Evolutionary conservation across 345 rosid species (phyloP).

Genomic region (Arabidopsis suecica): DNA sequence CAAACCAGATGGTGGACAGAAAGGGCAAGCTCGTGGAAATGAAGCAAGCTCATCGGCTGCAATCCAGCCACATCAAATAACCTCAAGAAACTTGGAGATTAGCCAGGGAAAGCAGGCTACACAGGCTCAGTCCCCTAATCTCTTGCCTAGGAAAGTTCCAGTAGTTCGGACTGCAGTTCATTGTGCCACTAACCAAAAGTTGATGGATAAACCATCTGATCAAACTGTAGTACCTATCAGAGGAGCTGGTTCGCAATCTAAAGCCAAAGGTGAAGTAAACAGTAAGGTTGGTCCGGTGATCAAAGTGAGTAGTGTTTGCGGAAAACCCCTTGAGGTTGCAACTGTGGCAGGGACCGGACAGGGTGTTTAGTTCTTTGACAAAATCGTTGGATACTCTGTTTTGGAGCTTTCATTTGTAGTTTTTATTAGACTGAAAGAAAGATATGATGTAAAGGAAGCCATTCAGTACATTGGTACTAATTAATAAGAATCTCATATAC

Average conservation of each 20-base stretch:
- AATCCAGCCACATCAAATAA: slow-evolving; percentile 35
- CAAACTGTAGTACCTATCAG: slow-evolving; percentile 26
- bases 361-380: slow-evolving; percentile 42
- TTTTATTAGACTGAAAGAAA: slow-evolving; percentile 31
- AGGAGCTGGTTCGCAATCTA: slow-evolving; percentile 22
- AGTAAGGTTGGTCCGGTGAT: slow-evolving; percentile 21
- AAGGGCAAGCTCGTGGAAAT: slow-evolving; percentile 40
- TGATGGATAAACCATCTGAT: slow-evolving; percentile 40
- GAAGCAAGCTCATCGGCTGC: slow-evolving; percentile 30
- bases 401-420: slow-evolving; percentile 30
- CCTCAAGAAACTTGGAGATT: slow-evolving; percentile 36
- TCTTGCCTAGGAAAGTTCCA: slow-evolving; percentile 29
- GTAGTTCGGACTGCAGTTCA: slow-evolving; percentile 32
- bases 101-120: slow-evolving; percentile 38
- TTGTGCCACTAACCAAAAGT: slow-evolving; percentile 20
- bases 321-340: slow-evolving; percentile 38
- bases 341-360: slow-evolving; percentile 40
- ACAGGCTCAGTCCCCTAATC: slow-evolving; percentile 34
- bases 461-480: slow-evolving; percentile 40
- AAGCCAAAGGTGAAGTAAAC: slow-evolving; percentile 38
- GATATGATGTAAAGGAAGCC: slow-evolving; percentile 33
- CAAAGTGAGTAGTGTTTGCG: slow-evolving; percentile 22
- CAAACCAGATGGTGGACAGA: slow-evolving; percentile 37
- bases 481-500: slow-evolving; percentile 28
- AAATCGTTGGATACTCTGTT: not conserved